Conservation (phyloP, 805 yeast genomes). For the Spathaspora passalidarum region DNA sequence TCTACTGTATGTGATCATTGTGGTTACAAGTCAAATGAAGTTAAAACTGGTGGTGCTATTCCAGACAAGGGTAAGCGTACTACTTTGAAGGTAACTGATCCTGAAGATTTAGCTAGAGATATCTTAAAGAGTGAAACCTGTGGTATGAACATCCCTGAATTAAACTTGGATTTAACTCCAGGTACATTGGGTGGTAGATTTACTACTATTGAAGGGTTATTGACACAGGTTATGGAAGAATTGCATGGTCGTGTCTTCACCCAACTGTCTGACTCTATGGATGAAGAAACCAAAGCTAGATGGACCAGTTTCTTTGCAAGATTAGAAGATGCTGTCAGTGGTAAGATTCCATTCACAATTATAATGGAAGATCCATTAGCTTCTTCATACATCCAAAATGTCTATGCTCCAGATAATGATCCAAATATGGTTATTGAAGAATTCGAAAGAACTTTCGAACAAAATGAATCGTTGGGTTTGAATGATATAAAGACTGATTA, state of each 20-base stretch:
- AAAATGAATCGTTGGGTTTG: constrained; percentile 90
- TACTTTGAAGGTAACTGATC: constrained; percentile 73
- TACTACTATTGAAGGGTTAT: constrained; percentile 92
- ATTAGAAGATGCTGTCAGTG: constrained; percentile 75
- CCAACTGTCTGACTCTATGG: constrained; percentile 91
- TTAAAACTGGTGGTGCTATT: constrained; percentile 96
- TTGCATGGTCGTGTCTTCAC: constrained; percentile 80
- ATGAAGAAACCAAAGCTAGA: constrained; percentile 64
- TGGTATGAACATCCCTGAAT: constrained; percentile 80
- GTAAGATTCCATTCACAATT: constrained; percentile 78
- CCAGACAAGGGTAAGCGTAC: constrained; percentile 81
- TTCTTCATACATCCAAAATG: constrained; percentile 92
- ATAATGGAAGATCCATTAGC: constrained; percentile 94
- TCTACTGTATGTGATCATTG: constrained; percentile 88
- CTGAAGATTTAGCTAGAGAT: constrained; percentile 92
- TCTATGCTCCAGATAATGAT: constrained; percentile 97
- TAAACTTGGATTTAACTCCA: constrained; percentile 84
- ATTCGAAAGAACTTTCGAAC: constrained; percentile 81
- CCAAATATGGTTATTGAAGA: constrained; percentile 94
- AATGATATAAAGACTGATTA: constrained; percentile 44
- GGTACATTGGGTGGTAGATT: constrained; percentile 98
- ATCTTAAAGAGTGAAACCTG: constrained; percentile 94
- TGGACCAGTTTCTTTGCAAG: constrained; percentile 80
- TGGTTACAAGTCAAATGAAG: constrained; percentile 96
- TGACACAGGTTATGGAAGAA: constrained; percentile 87